A percentile compares a stretch with the other conserved stretches of the same genome.
phyloP scores from a whole-genome alignment of 495 filamentous ascomycete species.

The Tetracladium marchalianum region DNA sequence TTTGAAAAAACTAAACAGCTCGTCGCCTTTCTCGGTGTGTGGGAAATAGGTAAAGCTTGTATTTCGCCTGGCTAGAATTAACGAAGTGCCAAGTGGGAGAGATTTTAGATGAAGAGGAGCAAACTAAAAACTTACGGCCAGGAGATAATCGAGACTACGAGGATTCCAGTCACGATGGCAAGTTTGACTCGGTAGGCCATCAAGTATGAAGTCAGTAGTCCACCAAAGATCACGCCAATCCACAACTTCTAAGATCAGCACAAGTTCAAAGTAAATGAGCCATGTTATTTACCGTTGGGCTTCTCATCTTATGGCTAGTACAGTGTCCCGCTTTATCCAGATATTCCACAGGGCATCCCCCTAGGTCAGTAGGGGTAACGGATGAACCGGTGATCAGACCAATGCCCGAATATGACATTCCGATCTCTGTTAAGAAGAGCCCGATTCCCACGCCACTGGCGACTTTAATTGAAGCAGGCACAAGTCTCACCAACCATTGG shows the following conservation, averaged over 20 bases:
- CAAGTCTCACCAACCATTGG: slow-evolving; percentile 73
- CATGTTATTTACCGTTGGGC: slow-evolving; percentile 40
- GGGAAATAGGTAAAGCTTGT: slow-evolving; percentile 75
- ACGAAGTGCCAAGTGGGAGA: background rate
- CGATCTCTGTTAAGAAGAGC: slow-evolving; percentile 67
- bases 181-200: slow-evolving; percentile 77
- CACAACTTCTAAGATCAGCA: slow-evolving; percentile 38
- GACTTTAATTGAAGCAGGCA: slow-evolving; percentile 70
- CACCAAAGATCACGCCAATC: slow-evolving; percentile 70
- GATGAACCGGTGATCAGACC: slow-evolving; percentile 52
- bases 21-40: slow-evolving; percentile 50
- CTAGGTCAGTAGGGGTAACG: slow-evolving; percentile 57
- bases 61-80: slow-evolving; percentile 32
- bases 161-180: slow-evolving; percentile 71
- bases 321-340: slow-evolving; percentile 31
- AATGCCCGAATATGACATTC: slow-evolving; percentile 66
- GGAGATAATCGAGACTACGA: slow-evolving; percentile 68
- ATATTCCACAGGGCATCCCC: slow-evolving; percentile 47
- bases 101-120: too few relatives aligned
- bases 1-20: slow-evolving; percentile 69
- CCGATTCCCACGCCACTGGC: slow-evolving; percentile 76
- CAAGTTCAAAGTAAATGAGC: too few relatives aligned
- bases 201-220: slow-evolving; percentile 60
- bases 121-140: slow-evolving; percentile 68
- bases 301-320: slow-evolving; percentile 49